Conservation (phyloP, 768 basidiomycete species). For the Termitomyces sp. region DNA sequence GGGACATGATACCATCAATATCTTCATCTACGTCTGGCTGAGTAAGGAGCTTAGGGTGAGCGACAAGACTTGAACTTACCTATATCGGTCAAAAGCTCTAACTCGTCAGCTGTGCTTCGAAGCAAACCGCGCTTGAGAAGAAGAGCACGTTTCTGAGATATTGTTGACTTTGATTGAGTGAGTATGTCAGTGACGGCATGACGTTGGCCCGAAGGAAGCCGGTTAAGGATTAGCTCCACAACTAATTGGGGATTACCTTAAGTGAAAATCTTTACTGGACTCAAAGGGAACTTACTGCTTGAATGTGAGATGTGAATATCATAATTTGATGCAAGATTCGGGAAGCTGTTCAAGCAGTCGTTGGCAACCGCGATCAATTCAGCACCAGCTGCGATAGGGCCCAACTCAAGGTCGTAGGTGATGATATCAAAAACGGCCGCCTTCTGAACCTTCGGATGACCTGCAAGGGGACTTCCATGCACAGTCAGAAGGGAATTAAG, state of each 20-base stretch:
- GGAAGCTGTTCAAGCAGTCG: slow-evolving; percentile 68
- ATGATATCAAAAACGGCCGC: slow-evolving; percentile 85
- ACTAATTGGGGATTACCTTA: slow-evolving; percentile 41
- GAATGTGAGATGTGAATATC: slow-evolving; percentile 81
- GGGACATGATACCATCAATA: slow-evolving; percentile 50
- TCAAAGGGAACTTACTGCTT: slow-evolving; percentile 45
- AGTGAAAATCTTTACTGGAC: not conserved
- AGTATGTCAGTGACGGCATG: slow-evolving; percentile 61
- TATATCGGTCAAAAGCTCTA: slow-evolving; percentile 65
- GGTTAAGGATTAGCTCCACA: slow-evolving; percentile 57
- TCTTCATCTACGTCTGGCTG: slow-evolving; percentile 47
- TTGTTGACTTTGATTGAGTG: slow-evolving; percentile 58
- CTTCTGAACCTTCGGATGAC: slow-evolving; percentile 70
- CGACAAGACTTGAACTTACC: slow-evolving; percentile 33
- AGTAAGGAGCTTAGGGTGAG: not conserved
- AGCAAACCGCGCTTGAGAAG: slow-evolving; percentile 69
- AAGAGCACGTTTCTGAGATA: slow-evolving; percentile 65
- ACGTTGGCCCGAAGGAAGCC: slow-evolving; percentile 57
- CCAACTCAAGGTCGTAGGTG: slow-evolving; percentile 61
- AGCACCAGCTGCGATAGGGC: slow-evolving; percentile 67
- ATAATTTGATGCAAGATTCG: slow-evolving; percentile 61
- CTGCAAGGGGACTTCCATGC: slow-evolving; percentile 50
- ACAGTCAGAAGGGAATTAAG: not conserved
- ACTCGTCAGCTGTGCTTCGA: slow-evolving; percentile 65
- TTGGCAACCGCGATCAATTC: slow-evolving; percentile 71